Evolutionary conservation across 2,329 filamentous ascomycete species (phyloP).

Genomic region (Bipolaris gigantea): DNA sequence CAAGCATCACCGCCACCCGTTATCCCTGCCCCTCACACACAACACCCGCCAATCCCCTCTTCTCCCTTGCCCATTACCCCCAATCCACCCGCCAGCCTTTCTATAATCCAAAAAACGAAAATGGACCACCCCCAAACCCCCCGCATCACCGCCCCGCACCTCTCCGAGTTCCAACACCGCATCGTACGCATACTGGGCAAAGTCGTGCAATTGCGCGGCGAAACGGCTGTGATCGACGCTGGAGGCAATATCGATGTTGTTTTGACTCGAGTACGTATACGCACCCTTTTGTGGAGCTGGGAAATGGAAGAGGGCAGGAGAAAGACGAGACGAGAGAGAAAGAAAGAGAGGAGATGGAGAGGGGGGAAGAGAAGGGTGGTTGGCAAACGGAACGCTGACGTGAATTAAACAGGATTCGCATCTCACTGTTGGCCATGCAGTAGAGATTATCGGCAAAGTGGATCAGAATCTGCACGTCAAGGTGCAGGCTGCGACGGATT

Average conservation of each 20-base stretch:
- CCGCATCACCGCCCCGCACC: slow-evolving; percentile 78
- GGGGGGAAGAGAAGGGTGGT: background rate
- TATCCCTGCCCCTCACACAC: background rate
- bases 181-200: slow-evolving; percentile 86
- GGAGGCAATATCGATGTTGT: slow-evolving; percentile 73
- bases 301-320: background rate
- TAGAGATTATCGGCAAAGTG: slow-evolving; percentile 80
- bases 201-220: slow-evolving; percentile 79
- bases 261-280: slow-evolving; percentile 66
- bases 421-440: slow-evolving; percentile 68
- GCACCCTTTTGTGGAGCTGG: background rate
- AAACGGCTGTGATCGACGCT: slow-evolving; percentile 77
- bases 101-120: background rate
- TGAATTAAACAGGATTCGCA: slow-evolving; percentile 64
- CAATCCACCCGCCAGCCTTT: no score
- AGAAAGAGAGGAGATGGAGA: background rate
- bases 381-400: background rate
- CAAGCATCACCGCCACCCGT: background rate
- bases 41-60: background rate
- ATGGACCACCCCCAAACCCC: slow-evolving; percentile 60
- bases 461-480: slow-evolving; percentile 72
- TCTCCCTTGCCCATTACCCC: no score
- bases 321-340: background rate
- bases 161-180: slow-evolving; percentile 69
- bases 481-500: slow-evolving; percentile 69